Conservation (phyloP, 2,329 filamentous ascomycete genomes). For the Colletotrichum navitas region DNA sequence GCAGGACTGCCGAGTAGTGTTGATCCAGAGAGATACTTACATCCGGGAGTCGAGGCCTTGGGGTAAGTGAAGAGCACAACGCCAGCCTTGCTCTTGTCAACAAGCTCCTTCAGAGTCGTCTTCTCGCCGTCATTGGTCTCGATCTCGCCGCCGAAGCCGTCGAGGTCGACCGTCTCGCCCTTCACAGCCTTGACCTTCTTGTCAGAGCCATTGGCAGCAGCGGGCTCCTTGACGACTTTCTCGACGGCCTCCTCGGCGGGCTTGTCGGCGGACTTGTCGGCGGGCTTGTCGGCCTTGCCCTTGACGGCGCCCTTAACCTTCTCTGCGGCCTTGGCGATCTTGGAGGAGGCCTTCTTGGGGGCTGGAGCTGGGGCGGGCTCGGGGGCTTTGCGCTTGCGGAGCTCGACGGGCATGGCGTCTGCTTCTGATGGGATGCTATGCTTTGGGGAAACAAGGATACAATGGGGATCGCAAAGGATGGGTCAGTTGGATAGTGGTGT, state of each 20-base stretch:
- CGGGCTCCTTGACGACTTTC: conserved; percentile 49
- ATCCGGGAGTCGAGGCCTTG: conserved; percentile 92
- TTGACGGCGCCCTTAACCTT: conserved; percentile 53
- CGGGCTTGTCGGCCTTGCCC: conserved; percentile 45
- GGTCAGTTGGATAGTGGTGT: conserved; percentile 20
- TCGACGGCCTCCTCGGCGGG: conserved; percentile 50
- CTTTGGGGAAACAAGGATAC: conserved; percentile 21
- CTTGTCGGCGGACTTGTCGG: conserved; percentile 48
- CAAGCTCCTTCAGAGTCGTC: conserved; percentile 82
- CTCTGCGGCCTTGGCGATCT: conserved; percentile 53
- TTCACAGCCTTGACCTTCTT: conserved; percentile 61
- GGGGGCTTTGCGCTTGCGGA: conserved; percentile 73
- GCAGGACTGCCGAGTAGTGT: not conserved
- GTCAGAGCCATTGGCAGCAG: conserved; percentile 51
- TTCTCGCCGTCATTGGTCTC: conserved; percentile 87
- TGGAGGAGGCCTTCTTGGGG: conserved; percentile 59
- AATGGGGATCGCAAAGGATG: conserved; percentile 26
- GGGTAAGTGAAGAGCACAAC: conserved; percentile 97
- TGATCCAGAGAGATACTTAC: conserved; percentile 67
- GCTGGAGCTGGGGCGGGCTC: conserved; percentile 59
- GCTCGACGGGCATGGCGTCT: conserved; percentile 66
- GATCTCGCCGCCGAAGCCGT: conserved; percentile 77
- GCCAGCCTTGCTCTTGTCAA: conserved; percentile 85
- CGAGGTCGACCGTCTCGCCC: conserved; percentile 68
- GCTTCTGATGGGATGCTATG: not conserved